phyloP scores from a whole-genome alignment of 352 stramenopile genomes.

The Phytophthora sp. region DNA sequence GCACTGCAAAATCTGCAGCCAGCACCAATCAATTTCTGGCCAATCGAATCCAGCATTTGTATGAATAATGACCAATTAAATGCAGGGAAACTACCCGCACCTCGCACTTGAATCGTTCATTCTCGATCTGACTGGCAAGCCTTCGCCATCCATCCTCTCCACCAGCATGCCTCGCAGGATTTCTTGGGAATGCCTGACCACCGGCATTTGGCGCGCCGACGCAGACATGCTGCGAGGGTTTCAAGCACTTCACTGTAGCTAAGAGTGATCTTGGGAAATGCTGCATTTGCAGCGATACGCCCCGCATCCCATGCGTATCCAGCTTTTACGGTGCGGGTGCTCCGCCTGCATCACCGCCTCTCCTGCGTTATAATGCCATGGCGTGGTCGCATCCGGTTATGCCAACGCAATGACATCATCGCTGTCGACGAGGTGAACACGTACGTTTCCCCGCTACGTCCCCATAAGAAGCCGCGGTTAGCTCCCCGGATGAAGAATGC shows the following conservation, averaged over 20 bases:
- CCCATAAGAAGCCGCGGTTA: not conserved
- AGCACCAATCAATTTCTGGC: not conserved
- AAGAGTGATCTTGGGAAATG: not conserved
- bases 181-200: not conserved
- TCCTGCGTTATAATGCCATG: not conserved
- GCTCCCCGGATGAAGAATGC: constrained; percentile 4
- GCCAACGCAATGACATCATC: not conserved
- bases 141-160: not conserved
- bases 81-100: too few relatives aligned
- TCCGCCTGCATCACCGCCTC: not conserved
- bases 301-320: not conserved
- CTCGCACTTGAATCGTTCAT: not conserved
- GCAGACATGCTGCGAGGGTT: not conserved
- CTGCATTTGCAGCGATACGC: not conserved
- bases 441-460: not conserved
- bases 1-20: not conserved
- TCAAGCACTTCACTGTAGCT: not conserved
- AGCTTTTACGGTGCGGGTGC: not conserved
- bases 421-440: constrained; percentile 7
- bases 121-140: not conserved
- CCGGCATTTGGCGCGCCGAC: not conserved
- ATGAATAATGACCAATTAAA: not conserved
- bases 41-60: too few relatives aligned
- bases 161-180: not conserved
- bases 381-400: not conserved